Percentiles rank a stretch among this genome's conserved stretches.
phyloP scores from a whole-genome alignment of 129 eudicot species.

The Deinandra increscens region DNA sequence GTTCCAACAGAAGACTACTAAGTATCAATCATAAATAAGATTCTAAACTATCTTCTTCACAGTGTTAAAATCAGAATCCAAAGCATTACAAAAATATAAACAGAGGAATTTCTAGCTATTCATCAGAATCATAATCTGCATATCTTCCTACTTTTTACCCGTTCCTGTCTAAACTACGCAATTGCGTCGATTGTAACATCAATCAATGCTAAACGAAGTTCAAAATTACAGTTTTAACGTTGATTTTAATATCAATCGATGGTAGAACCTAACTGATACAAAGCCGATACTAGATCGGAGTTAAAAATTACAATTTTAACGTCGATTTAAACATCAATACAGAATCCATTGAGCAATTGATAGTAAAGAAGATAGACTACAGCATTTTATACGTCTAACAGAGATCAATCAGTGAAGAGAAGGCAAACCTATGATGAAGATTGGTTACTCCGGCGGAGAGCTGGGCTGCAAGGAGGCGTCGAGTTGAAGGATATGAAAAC shows the following conservation, averaged over 20 bases:
- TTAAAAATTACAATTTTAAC: not conserved
- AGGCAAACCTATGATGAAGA: slow-evolving; percentile 15
- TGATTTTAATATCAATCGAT: not conserved
- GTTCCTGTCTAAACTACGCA: not conserved
- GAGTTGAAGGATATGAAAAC: slow-evolving; percentile 27
- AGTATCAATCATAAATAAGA: no score
- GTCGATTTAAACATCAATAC: not conserved
- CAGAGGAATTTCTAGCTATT: not conserved
- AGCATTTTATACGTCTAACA: not conserved
- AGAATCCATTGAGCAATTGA: not conserved
- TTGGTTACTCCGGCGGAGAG: slow-evolving; percentile 24
- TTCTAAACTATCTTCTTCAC: no score
- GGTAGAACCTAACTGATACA: not conserved
- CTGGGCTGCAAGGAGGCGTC: slow-evolving; percentile 23
- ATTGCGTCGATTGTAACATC: not conserved
- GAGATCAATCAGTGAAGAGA: not conserved
- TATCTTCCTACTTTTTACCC: not conserved
- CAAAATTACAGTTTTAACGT: no score
- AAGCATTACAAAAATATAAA: no score
- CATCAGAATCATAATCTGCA: not conserved
- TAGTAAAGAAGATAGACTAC: no score
- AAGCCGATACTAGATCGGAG: not conserved
- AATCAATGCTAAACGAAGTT: no score
- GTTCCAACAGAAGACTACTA: not conserved
- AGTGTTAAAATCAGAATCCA: no score